Conservation (phyloP, 495 filamentous ascomycete species). For the Tuber borchii region DNA sequence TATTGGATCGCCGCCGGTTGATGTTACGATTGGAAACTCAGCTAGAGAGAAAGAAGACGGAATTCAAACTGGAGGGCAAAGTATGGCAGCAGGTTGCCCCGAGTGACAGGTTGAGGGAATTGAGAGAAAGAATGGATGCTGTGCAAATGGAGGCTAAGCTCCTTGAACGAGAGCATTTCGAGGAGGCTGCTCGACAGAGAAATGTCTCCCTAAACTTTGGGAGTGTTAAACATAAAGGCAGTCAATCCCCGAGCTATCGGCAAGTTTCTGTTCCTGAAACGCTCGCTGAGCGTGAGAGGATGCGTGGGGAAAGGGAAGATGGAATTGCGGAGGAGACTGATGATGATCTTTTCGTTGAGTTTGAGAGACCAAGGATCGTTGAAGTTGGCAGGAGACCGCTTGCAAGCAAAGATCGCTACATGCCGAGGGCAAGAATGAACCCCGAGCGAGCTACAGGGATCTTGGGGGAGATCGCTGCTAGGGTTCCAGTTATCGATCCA, state of each 20-base stretch:
- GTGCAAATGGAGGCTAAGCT: slow-evolving; percentile 45
- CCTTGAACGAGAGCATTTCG: slow-evolving; percentile 47
- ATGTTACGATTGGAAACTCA: slow-evolving; percentile 91
- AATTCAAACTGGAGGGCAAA: slow-evolving; percentile 94
- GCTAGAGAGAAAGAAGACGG: slow-evolving; percentile 92
- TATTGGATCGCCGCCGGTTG: slow-evolving; percentile 81
- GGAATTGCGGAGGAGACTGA: slow-evolving; percentile 39
- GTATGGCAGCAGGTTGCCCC: slow-evolving; percentile 82
- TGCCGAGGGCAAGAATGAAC: slow-evolving; percentile 66
- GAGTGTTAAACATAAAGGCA: slow-evolving; percentile 15
- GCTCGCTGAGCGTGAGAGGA: slow-evolving; percentile 31
- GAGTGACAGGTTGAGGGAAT: slow-evolving; percentile 82
- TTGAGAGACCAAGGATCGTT: slow-evolving; percentile 46
- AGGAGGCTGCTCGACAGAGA: slow-evolving; percentile 49
- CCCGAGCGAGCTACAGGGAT: slow-evolving; percentile 66
- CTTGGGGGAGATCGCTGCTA: slow-evolving; percentile 72
- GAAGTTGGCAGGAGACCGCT: slow-evolving; percentile 30
- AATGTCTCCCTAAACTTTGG: slow-evolving; percentile 32
- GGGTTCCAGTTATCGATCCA: slow-evolving; percentile 64
- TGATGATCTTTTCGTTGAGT: slow-evolving; percentile 43
- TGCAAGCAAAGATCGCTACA: slow-evolving; percentile 24
- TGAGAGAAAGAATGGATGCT: slow-evolving; percentile 90
- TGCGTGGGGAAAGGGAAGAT: slow-evolving; percentile 19
- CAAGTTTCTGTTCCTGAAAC: slow-evolving; percentile 31
- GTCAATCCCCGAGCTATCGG: slow-evolving; percentile 4